These are phyloP conservation scores for Leccinum olivaceopallidum DNA, from an alignment of 768 basidiomycete species.

Conservation along the genomic window DNA sequence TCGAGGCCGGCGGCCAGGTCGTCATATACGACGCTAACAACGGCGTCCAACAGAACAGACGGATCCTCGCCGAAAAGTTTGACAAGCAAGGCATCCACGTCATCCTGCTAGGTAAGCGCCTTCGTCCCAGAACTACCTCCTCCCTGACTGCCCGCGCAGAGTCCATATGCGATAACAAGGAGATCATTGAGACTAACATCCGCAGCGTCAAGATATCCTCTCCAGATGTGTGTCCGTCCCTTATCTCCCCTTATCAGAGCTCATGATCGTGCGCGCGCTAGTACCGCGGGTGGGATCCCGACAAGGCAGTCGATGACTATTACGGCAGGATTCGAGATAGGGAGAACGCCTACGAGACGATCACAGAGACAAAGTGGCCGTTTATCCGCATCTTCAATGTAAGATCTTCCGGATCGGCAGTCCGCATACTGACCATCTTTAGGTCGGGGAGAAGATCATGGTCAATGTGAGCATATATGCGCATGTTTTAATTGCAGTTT, in stretches of 20 bases:
- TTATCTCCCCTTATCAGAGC: neutral
- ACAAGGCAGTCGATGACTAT: constrained; percentile 91
- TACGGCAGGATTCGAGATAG: constrained; percentile 86
- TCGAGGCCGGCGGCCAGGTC: constrained; percentile 85
- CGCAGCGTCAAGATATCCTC: constrained; percentile 97
- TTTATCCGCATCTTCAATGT: constrained; percentile 95
- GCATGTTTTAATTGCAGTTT: neutral
- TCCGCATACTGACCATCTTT: constrained; percentile 12
- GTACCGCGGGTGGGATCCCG: constrained; percentile 94
- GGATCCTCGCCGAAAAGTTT: constrained; percentile 80
- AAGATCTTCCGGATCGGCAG: constrained; percentile 18
- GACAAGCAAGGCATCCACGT: constrained; percentile 88
- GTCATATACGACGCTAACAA: constrained; percentile 99
- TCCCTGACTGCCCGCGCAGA: constrained; percentile 49
- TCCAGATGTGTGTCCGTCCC: constrained; percentile 72
- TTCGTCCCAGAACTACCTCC: neutral
- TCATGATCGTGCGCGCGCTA: constrained; percentile 30
- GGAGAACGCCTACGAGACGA: constrained; percentile 85
- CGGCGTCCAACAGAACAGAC: constrained; percentile 66
- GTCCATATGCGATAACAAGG: constrained; percentile 86
- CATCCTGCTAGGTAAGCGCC: constrained; percentile 75
- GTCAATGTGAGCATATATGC: constrained; percentile 65
- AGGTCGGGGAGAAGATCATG: constrained; percentile 96
- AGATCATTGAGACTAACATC: constrained; percentile 93
- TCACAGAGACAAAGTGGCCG: constrained; percentile 89